Evolutionary conservation across 2,329 filamentous ascomycete genomes (phyloP).

Genomic region (Epichloe bromicola): DNA sequence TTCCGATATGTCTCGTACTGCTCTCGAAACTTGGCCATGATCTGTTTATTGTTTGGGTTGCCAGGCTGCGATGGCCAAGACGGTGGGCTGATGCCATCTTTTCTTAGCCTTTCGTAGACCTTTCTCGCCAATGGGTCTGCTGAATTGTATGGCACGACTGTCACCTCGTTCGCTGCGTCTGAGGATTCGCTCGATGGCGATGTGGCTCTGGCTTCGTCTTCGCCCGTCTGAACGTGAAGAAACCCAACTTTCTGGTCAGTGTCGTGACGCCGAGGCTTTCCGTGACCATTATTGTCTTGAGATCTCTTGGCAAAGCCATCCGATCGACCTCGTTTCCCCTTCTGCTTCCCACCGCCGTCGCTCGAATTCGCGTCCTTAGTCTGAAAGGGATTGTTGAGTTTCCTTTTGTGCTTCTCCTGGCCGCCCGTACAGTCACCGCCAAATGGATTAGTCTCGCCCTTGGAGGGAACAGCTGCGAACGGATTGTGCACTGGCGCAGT

Average conservation of each 20-base stretch:
- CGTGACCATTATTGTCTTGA: constrained; percentile 4
- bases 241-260: constrained; percentile 3
- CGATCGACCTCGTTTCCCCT: constrained; percentile 11
- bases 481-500: constrained; percentile 23
- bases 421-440: constrained; percentile 18
- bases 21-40: constrained; percentile 42
- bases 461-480: constrained; percentile 15
- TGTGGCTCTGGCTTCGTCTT: constrained; percentile 12
- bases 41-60: constrained; percentile 34
- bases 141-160: constrained; percentile 10
- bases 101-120: constrained; percentile 39
- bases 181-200: constrained; percentile 14
- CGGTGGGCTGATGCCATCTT: constrained; percentile 40
- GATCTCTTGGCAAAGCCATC: constrained; percentile 11
- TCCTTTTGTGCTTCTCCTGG: constrained; percentile 15
- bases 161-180: constrained; percentile 6
- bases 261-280: constrained; percentile 1
- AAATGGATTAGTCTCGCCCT: constrained; percentile 12
- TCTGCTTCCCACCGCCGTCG: constrained; percentile 12
- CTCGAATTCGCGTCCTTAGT: constrained; percentile 13
- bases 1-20: constrained; percentile 43
- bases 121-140: constrained; percentile 32
- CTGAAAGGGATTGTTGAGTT: constrained; percentile 17
- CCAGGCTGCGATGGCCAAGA: constrained; percentile 43
- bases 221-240: not conserved